Percentiles rank a stretch among this genome's conserved stretches.
These are phyloP conservation scores for Akanthomyces uredinophilus DNA, from an alignment of 2,329 filamentous ascomycete species.

Conservation along the genomic window DNA sequence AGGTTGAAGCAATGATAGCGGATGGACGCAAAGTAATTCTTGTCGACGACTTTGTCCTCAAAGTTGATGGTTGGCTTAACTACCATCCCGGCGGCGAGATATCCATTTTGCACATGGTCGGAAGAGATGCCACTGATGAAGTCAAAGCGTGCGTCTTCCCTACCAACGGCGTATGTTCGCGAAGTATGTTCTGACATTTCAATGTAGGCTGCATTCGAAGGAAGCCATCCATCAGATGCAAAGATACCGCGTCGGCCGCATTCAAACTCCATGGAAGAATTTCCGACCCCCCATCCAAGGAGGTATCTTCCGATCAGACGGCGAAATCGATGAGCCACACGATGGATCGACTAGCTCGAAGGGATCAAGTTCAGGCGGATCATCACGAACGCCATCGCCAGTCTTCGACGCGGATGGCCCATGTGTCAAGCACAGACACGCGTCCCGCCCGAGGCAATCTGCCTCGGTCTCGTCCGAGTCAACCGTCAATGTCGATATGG, in stretches of 20 bases:
- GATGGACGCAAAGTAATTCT: slow-evolving; percentile 77
- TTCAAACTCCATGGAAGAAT: slow-evolving; percentile 79
- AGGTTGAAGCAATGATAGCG: slow-evolving; percentile 73
- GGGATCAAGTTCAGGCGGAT: slow-evolving; percentile 36
- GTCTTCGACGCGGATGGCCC: slow-evolving; percentile 39
- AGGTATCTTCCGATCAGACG: slow-evolving; percentile 60
- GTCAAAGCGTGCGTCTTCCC: slow-evolving; percentile 67
- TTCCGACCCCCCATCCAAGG: slow-evolving; percentile 90
- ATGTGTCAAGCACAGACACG: slow-evolving; percentile 27
- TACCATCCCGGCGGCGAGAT: slow-evolving; percentile 92
- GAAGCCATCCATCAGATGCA: slow-evolving; percentile 73
- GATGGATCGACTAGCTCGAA: slow-evolving; percentile 17
- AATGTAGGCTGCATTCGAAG: slow-evolving; percentile 70
- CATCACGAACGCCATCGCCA: slow-evolving; percentile 48
- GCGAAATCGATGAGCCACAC: slow-evolving; percentile 24
- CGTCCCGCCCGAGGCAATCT: slow-evolving; percentile 24
- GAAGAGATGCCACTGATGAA: slow-evolving; percentile 90
- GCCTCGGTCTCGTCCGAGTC: slow-evolving; percentile 59
- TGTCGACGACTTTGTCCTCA: slow-evolving; percentile 73
- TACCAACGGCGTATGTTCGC: not conserved
- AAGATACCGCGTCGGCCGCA: slow-evolving; percentile 74
- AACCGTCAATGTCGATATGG: slow-evolving; percentile 41
- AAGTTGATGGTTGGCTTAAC: slow-evolving; percentile 79
- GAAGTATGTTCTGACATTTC: slow-evolving; percentile 15
- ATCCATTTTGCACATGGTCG: slow-evolving; percentile 88